These are phyloP conservation scores for Suhomyces canberraensis DNA, from an alignment of 805 yeast genomes.

Conservation along the genomic window DNA sequence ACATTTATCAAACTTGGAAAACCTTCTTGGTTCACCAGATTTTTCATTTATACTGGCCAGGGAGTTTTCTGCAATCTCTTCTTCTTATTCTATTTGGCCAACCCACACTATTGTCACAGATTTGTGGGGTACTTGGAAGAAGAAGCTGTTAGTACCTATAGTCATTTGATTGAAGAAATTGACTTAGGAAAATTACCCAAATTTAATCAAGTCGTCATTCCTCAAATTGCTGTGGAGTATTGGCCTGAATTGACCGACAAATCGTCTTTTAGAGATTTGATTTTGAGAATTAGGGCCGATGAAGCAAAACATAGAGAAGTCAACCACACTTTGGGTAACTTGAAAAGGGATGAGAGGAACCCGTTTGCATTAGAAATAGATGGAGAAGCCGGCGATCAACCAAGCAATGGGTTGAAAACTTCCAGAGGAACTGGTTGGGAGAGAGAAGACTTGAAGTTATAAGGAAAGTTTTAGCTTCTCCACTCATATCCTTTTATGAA, in stretches of 20 bases:
- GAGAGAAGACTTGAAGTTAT: conserved; percentile 26
- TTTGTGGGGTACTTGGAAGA: conserved; percentile 78
- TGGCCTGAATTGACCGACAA: conserved; percentile 54
- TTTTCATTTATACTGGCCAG: conserved; percentile 59
- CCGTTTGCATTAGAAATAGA: conserved; percentile 56
- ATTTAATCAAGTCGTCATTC: conserved; percentile 45
- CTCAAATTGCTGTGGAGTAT: conserved; percentile 59
- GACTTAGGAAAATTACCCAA: conserved; percentile 49
- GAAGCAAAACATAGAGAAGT: conserved; percentile 80
- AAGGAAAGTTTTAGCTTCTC: too few relatives aligned
- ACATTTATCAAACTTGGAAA: conserved; percentile 63
- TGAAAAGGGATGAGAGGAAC: conserved; percentile 56
- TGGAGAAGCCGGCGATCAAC: conserved; percentile 35
- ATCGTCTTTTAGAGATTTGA: conserved; percentile 55
- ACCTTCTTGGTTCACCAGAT: conserved; percentile 57
- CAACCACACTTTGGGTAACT: conserved; percentile 71
- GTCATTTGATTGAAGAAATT: conserved; percentile 55
- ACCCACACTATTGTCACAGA: conserved; percentile 67
- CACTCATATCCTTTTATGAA: too few relatives aligned
- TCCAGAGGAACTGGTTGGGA: conserved; percentile 41
- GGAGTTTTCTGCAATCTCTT: conserved; percentile 68
- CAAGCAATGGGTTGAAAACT: conserved; percentile 32
- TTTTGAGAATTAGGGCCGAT: conserved; percentile 65
- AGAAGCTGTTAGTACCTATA: conserved; percentile 69
- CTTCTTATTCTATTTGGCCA: conserved; percentile 54